Evolutionary conservation across 2,329 filamentous ascomycete genomes (phyloP).

Genomic region (Cucurbitaria berberidis): DNA sequence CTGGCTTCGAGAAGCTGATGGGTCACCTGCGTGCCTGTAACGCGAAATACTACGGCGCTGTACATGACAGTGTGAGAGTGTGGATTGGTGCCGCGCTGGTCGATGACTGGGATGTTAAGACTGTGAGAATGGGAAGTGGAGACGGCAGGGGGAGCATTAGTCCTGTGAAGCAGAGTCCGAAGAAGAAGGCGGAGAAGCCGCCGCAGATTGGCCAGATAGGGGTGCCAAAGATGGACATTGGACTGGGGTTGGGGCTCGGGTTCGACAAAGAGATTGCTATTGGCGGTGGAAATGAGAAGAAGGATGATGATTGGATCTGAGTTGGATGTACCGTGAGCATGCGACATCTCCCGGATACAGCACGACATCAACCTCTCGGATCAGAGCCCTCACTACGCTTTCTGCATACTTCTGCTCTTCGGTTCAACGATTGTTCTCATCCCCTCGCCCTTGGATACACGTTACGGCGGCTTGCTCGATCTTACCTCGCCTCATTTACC

Average conservation of each 20-base stretch:
- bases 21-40: slow-evolving; percentile 87
- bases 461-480: background rate
- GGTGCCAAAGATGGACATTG: slow-evolving; percentile 47
- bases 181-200: slow-evolving; percentile 47
- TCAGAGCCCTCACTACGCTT: background rate
- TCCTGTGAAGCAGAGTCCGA: slow-evolving; percentile 50
- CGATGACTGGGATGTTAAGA: slow-evolving; percentile 84
- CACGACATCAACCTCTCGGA: background rate
- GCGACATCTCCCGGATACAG: background rate
- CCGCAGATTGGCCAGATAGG: slow-evolving; percentile 49
- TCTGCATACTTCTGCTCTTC: no score
- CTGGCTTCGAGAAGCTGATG: slow-evolving; percentile 90
- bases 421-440: no score
- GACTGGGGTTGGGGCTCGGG: slow-evolving; percentile 32
- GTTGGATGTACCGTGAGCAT: background rate
- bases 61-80: slow-evolving; percentile 85
- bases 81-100: slow-evolving; percentile 89
- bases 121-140: slow-evolving; percentile 74
- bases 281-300: slow-evolving; percentile 16
- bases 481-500: background rate
- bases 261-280: slow-evolving; percentile 41
- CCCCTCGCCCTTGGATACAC: background rate
- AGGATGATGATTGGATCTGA: slow-evolving; percentile 44
- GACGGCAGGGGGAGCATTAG: slow-evolving; percentile 43
- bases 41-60: slow-evolving; percentile 93